phyloP scores from a whole-genome alignment of 1,284 basidiomycete species.

The Cutaneotrichosporon cutaneum region DNA sequence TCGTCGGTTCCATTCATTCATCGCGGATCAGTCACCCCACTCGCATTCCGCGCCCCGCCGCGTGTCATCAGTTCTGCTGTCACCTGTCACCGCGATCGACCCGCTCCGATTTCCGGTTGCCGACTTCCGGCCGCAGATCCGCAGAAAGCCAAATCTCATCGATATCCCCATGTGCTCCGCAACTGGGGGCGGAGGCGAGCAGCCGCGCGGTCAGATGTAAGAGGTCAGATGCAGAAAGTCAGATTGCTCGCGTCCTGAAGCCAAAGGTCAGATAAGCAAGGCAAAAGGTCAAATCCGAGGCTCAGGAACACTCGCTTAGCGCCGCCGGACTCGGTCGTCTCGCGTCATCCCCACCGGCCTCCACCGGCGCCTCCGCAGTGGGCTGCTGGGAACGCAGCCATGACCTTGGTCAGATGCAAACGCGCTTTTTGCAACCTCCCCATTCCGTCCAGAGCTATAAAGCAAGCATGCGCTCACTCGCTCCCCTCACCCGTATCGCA shows the following conservation, averaged over 20 bases:
- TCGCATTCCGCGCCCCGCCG: no score
- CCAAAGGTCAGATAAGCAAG: slow-evolving; percentile 5
- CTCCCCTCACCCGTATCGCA: background rate
- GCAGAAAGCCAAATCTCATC: background rate
- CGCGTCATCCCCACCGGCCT: background rate
- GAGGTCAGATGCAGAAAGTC: background rate
- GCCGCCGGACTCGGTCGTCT: background rate
- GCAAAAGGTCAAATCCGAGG: background rate
- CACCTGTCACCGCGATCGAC: background rate
- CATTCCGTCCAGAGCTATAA: background rate
- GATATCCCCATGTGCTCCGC: no score
- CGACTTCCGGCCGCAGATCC: no score
- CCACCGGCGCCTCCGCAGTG: background rate
- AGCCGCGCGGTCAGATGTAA: background rate
- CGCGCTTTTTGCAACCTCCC: background rate
- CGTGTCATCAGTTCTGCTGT: no score
- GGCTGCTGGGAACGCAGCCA: background rate
- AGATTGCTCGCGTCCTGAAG: background rate
- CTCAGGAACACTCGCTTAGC: background rate
- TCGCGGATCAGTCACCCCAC: no score
- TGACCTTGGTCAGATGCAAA: background rate
- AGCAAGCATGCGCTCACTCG: slow-evolving; percentile 1
- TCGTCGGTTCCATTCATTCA: no score
- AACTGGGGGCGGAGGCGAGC: no score
- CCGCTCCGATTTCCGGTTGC: no score